These are phyloP conservation scores for Sporothrix pallida DNA, from an alignment of 2,329 filamentous ascomycete species.

Conservation along the genomic window DNA sequence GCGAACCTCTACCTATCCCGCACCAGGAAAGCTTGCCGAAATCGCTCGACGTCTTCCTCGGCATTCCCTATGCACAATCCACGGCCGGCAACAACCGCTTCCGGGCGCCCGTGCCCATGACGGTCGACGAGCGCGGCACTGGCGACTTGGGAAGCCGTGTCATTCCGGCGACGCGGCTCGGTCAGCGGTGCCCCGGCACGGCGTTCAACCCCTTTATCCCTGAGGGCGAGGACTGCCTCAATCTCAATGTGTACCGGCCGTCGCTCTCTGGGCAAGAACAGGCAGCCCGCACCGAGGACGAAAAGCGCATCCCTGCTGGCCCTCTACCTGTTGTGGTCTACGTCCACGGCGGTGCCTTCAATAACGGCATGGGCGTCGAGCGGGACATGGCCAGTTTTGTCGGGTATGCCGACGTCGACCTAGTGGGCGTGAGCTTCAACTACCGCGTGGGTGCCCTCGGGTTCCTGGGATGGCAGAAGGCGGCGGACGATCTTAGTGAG, in stretches of 20 bases:
- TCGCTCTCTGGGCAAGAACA: not conserved
- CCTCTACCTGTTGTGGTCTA: constrained; percentile 61
- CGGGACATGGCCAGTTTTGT: constrained; percentile 68
- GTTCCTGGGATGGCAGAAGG: constrained; percentile 59
- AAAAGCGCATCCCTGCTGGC: constrained; percentile 35
- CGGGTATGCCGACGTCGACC: constrained; percentile 56
- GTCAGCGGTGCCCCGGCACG: constrained; percentile 37
- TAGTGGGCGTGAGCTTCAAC: constrained; percentile 66
- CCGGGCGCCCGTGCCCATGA: constrained; percentile 48
- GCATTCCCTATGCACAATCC: constrained; percentile 57
- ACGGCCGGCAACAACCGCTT: constrained; percentile 54
- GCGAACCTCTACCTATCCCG: constrained; percentile 4
- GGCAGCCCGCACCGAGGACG: not conserved
- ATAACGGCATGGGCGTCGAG: constrained; percentile 58
- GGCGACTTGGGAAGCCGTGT: constrained; percentile 4
- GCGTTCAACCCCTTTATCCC: constrained; percentile 32
- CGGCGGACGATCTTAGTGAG: not conserved
- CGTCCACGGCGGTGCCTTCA: constrained; percentile 68
- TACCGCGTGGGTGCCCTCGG: constrained; percentile 72
- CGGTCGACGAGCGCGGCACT: constrained; percentile 26
- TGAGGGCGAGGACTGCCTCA: constrained; percentile 58
- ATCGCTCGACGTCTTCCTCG: constrained; percentile 55
- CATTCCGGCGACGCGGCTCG: constrained; percentile 31
- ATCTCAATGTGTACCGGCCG: constrained; percentile 56
- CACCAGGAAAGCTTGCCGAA: constrained; percentile 43